These are phyloP conservation scores for Lachnellula suecica DNA, from an alignment of 2,329 filamentous ascomycete species.

Conservation along the genomic window DNA sequence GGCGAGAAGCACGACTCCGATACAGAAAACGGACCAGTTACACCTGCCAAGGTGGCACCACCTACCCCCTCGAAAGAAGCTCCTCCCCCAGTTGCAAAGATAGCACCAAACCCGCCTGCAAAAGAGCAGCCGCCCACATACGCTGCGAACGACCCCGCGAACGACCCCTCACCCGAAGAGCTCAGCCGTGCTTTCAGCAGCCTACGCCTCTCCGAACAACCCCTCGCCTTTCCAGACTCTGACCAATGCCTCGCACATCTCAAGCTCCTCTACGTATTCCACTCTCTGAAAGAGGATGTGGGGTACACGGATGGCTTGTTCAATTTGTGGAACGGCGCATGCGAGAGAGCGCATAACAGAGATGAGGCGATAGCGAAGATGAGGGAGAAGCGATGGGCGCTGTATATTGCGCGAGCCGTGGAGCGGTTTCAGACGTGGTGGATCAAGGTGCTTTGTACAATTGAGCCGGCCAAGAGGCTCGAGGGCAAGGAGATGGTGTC, in stretches of 20 bases:
- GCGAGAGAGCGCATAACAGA: conserved; percentile 36
- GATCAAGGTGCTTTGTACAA: conserved; percentile 35
- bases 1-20: conserved; percentile 11
- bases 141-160: conserved; percentile 12
- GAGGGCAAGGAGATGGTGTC: conserved; percentile 24
- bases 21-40: background rate
- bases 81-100: background rate
- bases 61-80: background rate
- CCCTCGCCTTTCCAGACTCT: conserved; percentile 38
- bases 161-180: conserved; percentile 18
- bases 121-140: conserved; percentile 21
- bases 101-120: background rate
- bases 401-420: conserved; percentile 68
- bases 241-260: conserved; percentile 71
- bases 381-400: conserved; percentile 71
- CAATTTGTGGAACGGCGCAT: conserved; percentile 51
- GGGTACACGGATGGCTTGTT: conserved; percentile 68
- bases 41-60: conserved; percentile 1
- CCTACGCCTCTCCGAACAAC: conserved; percentile 34
- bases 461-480: conserved; percentile 24
- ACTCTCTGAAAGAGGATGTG: conserved; percentile 65
- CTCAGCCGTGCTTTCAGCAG: conserved; percentile 37
- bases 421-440: conserved; percentile 70
- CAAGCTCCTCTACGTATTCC: conserved; percentile 68
- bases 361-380: conserved; percentile 49